Conservation (phyloP, 192 early-diverging fungal genomes). For the Backusella macrospora region DNA sequence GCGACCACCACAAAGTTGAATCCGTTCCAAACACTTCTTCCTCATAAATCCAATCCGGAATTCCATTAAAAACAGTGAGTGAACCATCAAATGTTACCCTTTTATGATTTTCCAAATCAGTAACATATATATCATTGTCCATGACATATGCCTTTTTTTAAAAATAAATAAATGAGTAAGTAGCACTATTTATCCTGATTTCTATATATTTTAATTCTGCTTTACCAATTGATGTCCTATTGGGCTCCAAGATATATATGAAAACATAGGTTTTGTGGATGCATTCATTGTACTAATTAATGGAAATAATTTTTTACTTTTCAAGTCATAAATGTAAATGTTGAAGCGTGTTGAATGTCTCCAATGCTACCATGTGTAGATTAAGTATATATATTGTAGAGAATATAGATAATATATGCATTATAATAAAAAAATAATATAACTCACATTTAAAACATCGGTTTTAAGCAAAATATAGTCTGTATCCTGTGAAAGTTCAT, state of each 20-base stretch:
- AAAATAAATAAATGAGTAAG: not conserved
- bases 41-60: slow-evolving; percentile 98
- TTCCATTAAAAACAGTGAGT: slow-evolving; percentile 80
- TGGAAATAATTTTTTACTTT: slow-evolving; percentile 56
- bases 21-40: slow-evolving; percentile 78
- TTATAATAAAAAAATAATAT: not conserved
- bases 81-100: slow-evolving; percentile 86
- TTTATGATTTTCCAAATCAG: slow-evolving; percentile 65
- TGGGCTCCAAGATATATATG: slow-evolving; percentile 78
- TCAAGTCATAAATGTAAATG: slow-evolving; percentile 76
- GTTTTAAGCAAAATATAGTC: slow-evolving; percentile 72
- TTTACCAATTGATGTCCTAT: slow-evolving; percentile 69
- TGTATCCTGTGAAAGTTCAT: slow-evolving; percentile 74
- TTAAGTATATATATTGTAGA: not conserved
- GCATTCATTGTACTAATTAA: slow-evolving; percentile 47
- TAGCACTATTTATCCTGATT: not conserved
- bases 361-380: slow-evolving; percentile 58
- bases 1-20: slow-evolving; percentile 86
- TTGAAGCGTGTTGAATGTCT: slow-evolving; percentile 80
- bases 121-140: slow-evolving; percentile 87
- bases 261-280: slow-evolving; percentile 53
- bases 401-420: not conserved
- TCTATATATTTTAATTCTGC: slow-evolving; percentile 46
- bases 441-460: slow-evolving; percentile 60
- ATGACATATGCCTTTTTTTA: slow-evolving; percentile 68